Evolutionary conservation across 1,284 basidiomycete genomes (phyloP).

Genomic region (Rhodotorula sp.): DNA sequence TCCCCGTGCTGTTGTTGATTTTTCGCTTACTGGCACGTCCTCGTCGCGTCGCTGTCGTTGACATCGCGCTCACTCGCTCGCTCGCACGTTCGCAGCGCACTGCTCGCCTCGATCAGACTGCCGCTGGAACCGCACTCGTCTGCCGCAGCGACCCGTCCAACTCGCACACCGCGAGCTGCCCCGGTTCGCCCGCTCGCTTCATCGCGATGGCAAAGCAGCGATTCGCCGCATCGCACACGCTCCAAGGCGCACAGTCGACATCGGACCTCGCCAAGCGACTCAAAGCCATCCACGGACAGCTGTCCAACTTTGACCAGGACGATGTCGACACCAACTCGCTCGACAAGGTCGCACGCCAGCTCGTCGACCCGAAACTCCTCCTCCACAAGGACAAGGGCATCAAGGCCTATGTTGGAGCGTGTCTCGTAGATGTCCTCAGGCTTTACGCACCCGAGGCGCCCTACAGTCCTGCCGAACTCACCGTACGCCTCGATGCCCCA

Average conservation of each 20-base stretch:
- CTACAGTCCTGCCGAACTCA: constrained; percentile 78
- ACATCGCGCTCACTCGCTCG: too few species aligned
- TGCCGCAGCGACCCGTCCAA: not conserved
- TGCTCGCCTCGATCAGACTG: too few species aligned
- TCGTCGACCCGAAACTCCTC: constrained; percentile 74
- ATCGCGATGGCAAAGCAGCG: constrained; percentile 31
- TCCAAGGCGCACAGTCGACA: constrained; percentile 54
- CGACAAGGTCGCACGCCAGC: constrained; percentile 66
- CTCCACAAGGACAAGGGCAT: constrained; percentile 88
- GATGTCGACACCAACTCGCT: constrained; percentile 71
- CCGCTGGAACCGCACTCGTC: too few species aligned
- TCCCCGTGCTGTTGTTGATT: too few species aligned
- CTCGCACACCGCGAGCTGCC: not conserved
- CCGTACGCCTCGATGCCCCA: constrained; percentile 46
- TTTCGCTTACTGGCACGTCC: too few species aligned
- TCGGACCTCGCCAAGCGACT: constrained; percentile 80
- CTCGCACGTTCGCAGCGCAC: too few species aligned
- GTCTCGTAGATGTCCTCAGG: constrained; percentile 86
- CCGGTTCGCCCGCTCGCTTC: not conserved
- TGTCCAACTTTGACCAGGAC: constrained; percentile 85
- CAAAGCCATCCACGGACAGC: constrained; percentile 72
- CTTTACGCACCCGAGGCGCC: constrained; percentile 97
- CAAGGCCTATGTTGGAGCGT: constrained; percentile 89
- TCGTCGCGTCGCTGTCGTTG: too few species aligned
- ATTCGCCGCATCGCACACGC: constrained; percentile 73